These are phyloP conservation scores for Fusarium coicis DNA, from an alignment of 2,329 filamentous ascomycete genomes.

Conservation along the genomic window DNA sequence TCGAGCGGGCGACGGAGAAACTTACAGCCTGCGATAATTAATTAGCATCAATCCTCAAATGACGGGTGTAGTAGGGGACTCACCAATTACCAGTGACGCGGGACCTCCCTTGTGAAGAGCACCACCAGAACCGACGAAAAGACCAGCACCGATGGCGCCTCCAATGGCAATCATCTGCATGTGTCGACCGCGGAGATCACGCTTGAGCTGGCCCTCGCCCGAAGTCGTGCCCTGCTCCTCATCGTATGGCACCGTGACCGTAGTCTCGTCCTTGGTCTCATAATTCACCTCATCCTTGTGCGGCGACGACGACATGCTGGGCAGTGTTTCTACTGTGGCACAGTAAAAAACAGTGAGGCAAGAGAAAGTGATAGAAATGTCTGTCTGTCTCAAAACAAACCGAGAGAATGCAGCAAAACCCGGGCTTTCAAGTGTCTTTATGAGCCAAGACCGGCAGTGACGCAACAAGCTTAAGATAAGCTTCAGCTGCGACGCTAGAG, in stretches of 20 bases:
- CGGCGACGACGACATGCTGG: constrained; percentile 19
- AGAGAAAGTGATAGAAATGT: not conserved
- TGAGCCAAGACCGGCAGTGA: not conserved
- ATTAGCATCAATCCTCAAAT: not conserved
- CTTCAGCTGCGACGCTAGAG: constrained; percentile 8
- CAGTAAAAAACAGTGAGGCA: not conserved
- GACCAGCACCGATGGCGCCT: constrained; percentile 71
- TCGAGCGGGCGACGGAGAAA: not conserved
- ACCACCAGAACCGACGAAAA: constrained; percentile 85
- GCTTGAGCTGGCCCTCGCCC: constrained; percentile 43
- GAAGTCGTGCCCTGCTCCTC: constrained; percentile 16
- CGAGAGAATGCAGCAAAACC: not conserved
- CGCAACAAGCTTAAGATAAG: constrained; percentile 30
- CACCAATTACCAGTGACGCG: constrained; percentile 79
- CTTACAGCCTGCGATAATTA: constrained; percentile 12
- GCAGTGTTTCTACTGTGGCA: not conserved
- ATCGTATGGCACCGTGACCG: constrained; percentile 23
- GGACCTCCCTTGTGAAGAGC: constrained; percentile 79
- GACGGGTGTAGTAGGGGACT: not conserved
- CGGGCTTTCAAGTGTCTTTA: constrained; percentile 1
- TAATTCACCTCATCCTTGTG: constrained; percentile 27
- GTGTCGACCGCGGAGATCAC: constrained; percentile 83
- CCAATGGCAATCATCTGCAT: constrained; percentile 97
- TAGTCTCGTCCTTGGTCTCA: constrained; percentile 22
- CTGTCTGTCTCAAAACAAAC: not conserved